Evolutionary conservation across 306 rosid species (phyloP), one percentile per base, ranked within the genome.

Genomic region (Oxytropis ochrocephala): DNA sequence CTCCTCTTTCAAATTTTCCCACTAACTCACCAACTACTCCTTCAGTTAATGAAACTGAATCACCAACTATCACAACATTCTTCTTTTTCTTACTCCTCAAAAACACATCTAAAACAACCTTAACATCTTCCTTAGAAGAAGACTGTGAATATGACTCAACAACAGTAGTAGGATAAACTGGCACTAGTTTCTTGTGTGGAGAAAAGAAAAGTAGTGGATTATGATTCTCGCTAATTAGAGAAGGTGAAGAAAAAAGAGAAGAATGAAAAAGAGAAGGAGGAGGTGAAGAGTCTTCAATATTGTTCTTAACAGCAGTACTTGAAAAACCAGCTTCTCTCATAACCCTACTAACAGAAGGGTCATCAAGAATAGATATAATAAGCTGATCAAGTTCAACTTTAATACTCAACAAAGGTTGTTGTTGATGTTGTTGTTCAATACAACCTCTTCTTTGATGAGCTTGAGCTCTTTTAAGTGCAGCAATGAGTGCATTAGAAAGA

Each of bases 271-370:
- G 85, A 56, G 92, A 75, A 61, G 85, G 21, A 38, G 50, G 24
- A 51, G 1, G 81, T 6, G 69, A 86, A 39, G 88, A 77, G 52
- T 86, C 87, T 19, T 90, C 91, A 4, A 92, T 44, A 53, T 81
- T 86, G 85, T 39, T 81, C 77, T 95, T 95, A 24, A 91, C 92
- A 43, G 81, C 78, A 43, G 87, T 83, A 59, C 99, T 95, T 0
- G 96, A 89, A 65, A 89, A 91, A 2, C 99, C 96, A 48, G 99
- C 99, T 44, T 95, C 99, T 59, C 96, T 85, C 99, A 95, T 95
- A 60, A 95, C 99, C 69, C 97, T 80, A 67, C 96, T 95, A 24
- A 95, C 99, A 76, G 90, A 83, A 8, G 99, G 99, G 66, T 95
- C 99, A 53, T 95, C 99, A 4, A 95, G 89, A 58, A 95, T 91